phyloP scores from a whole-genome alignment of 2,329 filamentous ascomycete species.

The Chaetothyriales sp. region DNA sequence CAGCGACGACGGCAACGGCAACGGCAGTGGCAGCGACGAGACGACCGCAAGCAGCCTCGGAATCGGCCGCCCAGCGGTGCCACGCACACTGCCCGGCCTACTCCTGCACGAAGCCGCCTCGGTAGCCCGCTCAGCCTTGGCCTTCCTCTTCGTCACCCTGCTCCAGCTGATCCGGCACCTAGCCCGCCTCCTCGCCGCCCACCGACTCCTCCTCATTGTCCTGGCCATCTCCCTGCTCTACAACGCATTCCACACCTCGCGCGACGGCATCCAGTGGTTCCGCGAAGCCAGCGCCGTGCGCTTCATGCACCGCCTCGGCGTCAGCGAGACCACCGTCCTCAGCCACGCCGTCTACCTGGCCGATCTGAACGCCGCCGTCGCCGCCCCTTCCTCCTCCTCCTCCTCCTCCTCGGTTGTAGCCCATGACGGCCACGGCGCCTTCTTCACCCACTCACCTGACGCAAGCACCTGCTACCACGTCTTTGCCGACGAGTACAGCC shows the following conservation, averaged over 20 bases:
- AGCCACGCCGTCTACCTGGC: slow-evolving; percentile 69
- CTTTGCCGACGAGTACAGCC: slow-evolving; percentile 28
- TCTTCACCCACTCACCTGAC: slow-evolving; percentile 3
- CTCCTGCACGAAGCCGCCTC: slow-evolving; percentile 58
- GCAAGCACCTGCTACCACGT: slow-evolving; percentile 28
- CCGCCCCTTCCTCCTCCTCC: slow-evolving; percentile 25
- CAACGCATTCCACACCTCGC: slow-evolving; percentile 62
- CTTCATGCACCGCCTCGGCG: slow-evolving; percentile 70
- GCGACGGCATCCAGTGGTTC: slow-evolving; percentile 67
- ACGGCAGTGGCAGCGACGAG: slow-evolving; percentile 27
- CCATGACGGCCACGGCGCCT: slow-evolving; percentile 19
- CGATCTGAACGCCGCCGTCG: slow-evolving; percentile 57
- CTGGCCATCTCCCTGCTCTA: slow-evolving; percentile 53
- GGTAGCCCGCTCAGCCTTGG: slow-evolving; percentile 57
- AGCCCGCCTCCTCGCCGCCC: slow-evolving; percentile 54
- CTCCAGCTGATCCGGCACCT: slow-evolving; percentile 50
- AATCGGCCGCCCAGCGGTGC: slow-evolving; percentile 20
- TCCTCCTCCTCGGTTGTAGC: too few species aligned
- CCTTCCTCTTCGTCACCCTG: slow-evolving; percentile 62
- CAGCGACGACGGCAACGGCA: too few species aligned
- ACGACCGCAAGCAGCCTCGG: slow-evolving; percentile 26
- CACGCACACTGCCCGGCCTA: slow-evolving; percentile 50
- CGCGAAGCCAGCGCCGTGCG: slow-evolving; percentile 61
- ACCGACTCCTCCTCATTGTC: slow-evolving; percentile 57
- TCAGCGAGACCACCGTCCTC: slow-evolving; percentile 66